A percentile compares a stretch with the other conserved stretches of the same genome.
These are phyloP conservation scores for Pestalotiopsis sp. DNA, from an alignment of 2,329 filamentous ascomycete genomes.

Conservation along the genomic window DNA sequence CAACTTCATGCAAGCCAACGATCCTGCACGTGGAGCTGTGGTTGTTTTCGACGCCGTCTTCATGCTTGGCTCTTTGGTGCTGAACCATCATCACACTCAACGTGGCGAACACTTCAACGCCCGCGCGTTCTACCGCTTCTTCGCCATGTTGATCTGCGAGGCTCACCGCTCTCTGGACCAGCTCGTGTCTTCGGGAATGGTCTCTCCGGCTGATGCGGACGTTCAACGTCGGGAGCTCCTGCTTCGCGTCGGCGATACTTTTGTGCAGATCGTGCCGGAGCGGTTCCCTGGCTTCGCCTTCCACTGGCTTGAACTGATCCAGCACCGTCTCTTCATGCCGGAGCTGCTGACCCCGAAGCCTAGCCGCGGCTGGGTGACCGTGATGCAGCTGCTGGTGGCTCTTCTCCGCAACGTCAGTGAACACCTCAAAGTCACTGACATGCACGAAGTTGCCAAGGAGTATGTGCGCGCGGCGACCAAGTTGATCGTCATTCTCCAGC, in stretches of 20 bases:
- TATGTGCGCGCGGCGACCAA: constrained; percentile 85
- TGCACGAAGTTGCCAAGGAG: constrained; percentile 73
- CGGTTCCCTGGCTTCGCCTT: constrained; percentile 84
- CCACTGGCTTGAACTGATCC: constrained; percentile 79
- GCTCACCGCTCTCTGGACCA: constrained; percentile 59
- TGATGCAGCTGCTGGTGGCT: constrained; percentile 72
- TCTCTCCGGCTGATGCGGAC: constrained; percentile 36
- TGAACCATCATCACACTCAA: constrained; percentile 84
- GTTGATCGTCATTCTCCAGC: constrained; percentile 81
- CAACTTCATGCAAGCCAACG: constrained; percentile 62
- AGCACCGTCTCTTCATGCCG: constrained; percentile 85
- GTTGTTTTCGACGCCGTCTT: constrained; percentile 78
- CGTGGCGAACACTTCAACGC: constrained; percentile 83
- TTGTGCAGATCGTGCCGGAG: constrained; percentile 74
- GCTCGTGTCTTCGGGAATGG: background rate
- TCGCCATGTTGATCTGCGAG: constrained; percentile 81
- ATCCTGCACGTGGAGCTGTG: constrained; percentile 64
- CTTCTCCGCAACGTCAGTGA: constrained; percentile 77
- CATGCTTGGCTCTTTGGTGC: constrained; percentile 75
- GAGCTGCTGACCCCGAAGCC: constrained; percentile 70
- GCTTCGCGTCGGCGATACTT: constrained; percentile 69
- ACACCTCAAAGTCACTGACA: constrained; percentile 73
- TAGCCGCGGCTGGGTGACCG: constrained; percentile 74
- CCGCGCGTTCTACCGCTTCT: constrained; percentile 87
- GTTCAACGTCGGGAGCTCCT: constrained; percentile 71